Evolutionary conservation across 306 rosid species (phyloP).

Genomic region (Arachis stenosperma): DNA sequence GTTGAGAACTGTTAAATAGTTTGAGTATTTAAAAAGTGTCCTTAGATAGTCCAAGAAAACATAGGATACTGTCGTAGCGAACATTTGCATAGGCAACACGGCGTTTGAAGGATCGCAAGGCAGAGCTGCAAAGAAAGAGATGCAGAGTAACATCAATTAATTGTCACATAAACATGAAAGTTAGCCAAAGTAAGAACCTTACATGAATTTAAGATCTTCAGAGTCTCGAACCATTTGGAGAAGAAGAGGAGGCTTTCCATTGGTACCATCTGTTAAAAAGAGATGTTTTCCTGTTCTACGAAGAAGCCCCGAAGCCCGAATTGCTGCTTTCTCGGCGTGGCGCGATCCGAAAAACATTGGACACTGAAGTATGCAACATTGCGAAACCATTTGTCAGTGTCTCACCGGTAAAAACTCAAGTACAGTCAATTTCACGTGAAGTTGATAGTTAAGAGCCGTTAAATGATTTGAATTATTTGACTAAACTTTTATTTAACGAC

Average conservation of each 20-base stretch:
- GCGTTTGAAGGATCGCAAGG: slow-evolving; percentile 76
- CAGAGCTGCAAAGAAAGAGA: slow-evolving; percentile 64
- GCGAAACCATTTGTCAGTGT: slow-evolving; percentile 24
- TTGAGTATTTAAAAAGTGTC: too few relatives aligned
- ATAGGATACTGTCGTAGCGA: slow-evolving; percentile 80
- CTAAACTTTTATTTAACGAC: too few relatives aligned
- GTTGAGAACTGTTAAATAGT: too few relatives aligned
- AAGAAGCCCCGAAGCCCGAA: slow-evolving; percentile 56
- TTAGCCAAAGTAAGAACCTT: slow-evolving; percentile 38
- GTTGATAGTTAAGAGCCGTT: too few relatives aligned
- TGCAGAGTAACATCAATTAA: not conserved
- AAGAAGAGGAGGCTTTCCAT: slow-evolving; percentile 85
- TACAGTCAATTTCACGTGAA: too few relatives aligned
- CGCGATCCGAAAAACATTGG: slow-evolving; percentile 76
- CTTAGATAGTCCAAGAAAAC: not conserved
- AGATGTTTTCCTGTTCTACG: slow-evolving; percentile 83
- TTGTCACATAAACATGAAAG: slow-evolving; percentile 1
- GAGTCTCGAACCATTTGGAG: slow-evolving; percentile 73
- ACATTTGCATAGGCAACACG: slow-evolving; percentile 82
- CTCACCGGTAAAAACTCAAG: too few relatives aligned
- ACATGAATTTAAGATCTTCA: slow-evolving; percentile 78
- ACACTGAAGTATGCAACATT: slow-evolving; percentile 53
- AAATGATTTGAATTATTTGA: too few relatives aligned
- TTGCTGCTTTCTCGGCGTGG: slow-evolving; percentile 67
- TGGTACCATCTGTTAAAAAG: slow-evolving; percentile 63